Base-by-base conservation (phyloP, 2,329 filamentous ascomycete species). In the Ascomycota sp. region DNA sequence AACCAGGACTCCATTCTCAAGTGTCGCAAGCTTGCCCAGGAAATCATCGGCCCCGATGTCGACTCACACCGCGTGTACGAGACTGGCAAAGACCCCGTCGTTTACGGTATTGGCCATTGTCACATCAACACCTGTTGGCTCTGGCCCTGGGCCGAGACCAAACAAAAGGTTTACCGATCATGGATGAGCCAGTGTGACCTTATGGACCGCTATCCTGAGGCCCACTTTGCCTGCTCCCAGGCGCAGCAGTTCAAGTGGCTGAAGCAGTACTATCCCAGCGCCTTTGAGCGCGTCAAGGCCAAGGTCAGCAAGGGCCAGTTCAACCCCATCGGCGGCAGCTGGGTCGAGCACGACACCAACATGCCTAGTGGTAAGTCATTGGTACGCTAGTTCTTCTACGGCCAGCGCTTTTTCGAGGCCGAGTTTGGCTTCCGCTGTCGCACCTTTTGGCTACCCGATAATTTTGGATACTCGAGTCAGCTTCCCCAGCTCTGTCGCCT, bases 221-320 rank as follows among this genome's bases (percentile, higher is more conserved):
- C 92, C 44, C 74, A 81, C 28, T 98, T 98, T 58, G 74, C 78
- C 31, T 83, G 78, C 45, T 94, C 85, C 1, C 83, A 93, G 48
- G 89, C 86, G 12, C 89, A 98, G 48, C 89, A 98, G 50, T 98
- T 81, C 63, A 94, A 94, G 53, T 98, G 89, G 89, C 64, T 95
- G 20, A 83, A 95, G 55, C 59, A 78, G 41, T 62, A 81, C 39
- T 98, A 98, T 46, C 86, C 89, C 0, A 73, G 73, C 25, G 77
- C 82, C 2, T 95, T 82, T 48, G 77, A 91, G 40, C 75, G 86
- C 11, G 86, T 98, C 39, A 92, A 91, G 59, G 60, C 66, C 32
- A 92, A 93, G 63, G 76, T 95, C 35, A 81, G 81, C 52, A 73
- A 85, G 43, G 86, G 85, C 15, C 76, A 69, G 36, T 98, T 98